Conservation (phyloP, 2,329 filamentous ascomycete species). For the Penicillium vulpinum region DNA sequence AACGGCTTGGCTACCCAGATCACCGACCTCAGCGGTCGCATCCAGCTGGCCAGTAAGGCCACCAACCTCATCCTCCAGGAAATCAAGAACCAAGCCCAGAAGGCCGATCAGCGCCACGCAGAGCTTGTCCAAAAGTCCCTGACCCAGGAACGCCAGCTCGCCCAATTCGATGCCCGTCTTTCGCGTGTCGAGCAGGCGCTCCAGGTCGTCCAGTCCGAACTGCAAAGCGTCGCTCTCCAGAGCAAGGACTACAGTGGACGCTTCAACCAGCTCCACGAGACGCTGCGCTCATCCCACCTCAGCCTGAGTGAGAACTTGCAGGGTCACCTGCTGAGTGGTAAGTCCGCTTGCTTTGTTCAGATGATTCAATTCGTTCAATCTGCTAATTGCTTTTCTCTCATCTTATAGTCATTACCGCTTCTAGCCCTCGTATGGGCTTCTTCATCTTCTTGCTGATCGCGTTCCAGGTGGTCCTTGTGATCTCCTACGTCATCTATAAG, state of each 20-base stretch:
- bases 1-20: slow-evolving; percentile 62
- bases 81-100: slow-evolving; percentile 53
- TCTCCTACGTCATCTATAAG: slow-evolving; percentile 76
- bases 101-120: slow-evolving; percentile 56
- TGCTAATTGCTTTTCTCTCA: slow-evolving; percentile 6
- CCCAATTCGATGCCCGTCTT: slow-evolving; percentile 42
- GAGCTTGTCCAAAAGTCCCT: slow-evolving; percentile 46
- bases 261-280: slow-evolving; percentile 55
- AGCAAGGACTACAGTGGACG: slow-evolving; percentile 58
- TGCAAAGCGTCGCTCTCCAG: slow-evolving; percentile 51
- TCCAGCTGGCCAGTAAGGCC: slow-evolving; percentile 65
- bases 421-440: slow-evolving; percentile 59
- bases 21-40: slow-evolving; percentile 77
- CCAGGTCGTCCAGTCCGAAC: slow-evolving; percentile 53
- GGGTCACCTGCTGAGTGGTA: slow-evolving; percentile 51
- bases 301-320: slow-evolving; percentile 55
- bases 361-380: neutral
- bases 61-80: slow-evolving; percentile 56
- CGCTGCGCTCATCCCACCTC: slow-evolving; percentile 55
- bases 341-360: slow-evolving; percentile 26
- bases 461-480: slow-evolving; percentile 70
- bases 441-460: slow-evolving; percentile 71
- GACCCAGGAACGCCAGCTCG: slow-evolving; percentile 29
- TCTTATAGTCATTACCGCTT: slow-evolving; percentile 51
- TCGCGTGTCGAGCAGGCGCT: slow-evolving; percentile 56